A percentile compares a stretch with the other conserved stretches of the same genome.
phyloP scores from a whole-genome alignment of 345 rosid genomes.

The Populus pruinosa region DNA sequence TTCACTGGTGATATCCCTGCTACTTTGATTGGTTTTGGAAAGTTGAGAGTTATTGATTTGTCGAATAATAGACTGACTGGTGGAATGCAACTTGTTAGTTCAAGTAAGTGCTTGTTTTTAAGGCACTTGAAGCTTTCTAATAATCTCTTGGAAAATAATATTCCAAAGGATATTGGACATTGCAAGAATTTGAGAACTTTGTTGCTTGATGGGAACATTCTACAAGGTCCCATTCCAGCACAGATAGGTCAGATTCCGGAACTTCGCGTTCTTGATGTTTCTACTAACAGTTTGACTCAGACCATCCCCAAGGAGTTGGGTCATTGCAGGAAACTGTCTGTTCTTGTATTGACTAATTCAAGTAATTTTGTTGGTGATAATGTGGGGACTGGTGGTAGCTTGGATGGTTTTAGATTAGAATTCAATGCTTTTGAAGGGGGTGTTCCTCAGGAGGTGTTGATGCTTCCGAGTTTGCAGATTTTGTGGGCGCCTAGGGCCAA shows the following conservation, averaged over 20 bases:
- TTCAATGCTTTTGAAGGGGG: conserved; percentile 57
- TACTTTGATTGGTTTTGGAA: conserved; percentile 39
- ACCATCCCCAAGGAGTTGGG: conserved; percentile 49
- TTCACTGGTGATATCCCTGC: conserved; percentile 43
- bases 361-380: conserved; percentile 19
- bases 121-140: conserved; percentile 51
- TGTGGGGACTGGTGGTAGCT: neutral
- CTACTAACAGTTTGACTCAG: conserved; percentile 52
- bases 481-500: conserved; percentile 75
- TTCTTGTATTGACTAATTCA: conserved; percentile 48
- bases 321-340: conserved; percentile 42
- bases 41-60: conserved; percentile 43
- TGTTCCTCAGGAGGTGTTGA: conserved; percentile 39
- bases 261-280: conserved; percentile 57
- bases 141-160: conserved; percentile 35
- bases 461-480: conserved; percentile 43
- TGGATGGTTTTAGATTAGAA: conserved; percentile 37
- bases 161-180: conserved; percentile 49
- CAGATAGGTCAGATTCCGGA: conserved; percentile 53
- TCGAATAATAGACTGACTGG: conserved; percentile 48
- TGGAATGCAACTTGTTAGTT: conserved; percentile 24
- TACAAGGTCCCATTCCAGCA: conserved; percentile 49
- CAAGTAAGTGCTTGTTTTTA: conserved; percentile 34
- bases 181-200: conserved; percentile 45
- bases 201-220: conserved; percentile 53